These are phyloP conservation scores for Crotalaria pallida DNA, from an alignment of 306 rosid species.

Conservation along the genomic window DNA sequence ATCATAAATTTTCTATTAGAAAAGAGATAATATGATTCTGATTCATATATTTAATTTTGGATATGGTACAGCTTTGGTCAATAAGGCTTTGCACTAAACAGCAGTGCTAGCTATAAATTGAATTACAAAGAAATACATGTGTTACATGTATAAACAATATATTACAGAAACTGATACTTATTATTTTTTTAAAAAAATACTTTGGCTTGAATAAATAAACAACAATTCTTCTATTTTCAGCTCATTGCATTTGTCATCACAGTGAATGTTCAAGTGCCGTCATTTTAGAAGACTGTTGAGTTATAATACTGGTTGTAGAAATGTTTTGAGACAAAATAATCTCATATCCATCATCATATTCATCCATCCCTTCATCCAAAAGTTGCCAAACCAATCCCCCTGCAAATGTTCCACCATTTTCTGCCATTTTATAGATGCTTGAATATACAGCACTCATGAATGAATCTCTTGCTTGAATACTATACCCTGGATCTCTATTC, in stretches of 20 bases:
- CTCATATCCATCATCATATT: constrained; percentile 40
- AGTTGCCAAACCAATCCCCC: constrained; percentile 55
- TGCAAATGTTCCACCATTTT: constrained; percentile 33
- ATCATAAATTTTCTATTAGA: not conserved
- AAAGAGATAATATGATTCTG: not conserved
- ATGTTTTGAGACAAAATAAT: constrained; percentile 40
- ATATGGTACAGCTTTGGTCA: no score
- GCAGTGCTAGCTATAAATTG: not conserved
- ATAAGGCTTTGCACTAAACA: no score
- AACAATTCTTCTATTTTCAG: no score
- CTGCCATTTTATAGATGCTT: constrained; percentile 29
- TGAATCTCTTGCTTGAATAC: constrained; percentile 13
- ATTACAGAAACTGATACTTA: not conserved
- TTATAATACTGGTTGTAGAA: constrained; percentile 27
- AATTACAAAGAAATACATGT: not conserved
- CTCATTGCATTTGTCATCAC: not conserved
- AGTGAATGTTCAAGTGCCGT: constrained; percentile 19
- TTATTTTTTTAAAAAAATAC: not conserved
- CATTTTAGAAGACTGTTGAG: constrained; percentile 43
- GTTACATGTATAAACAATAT: not conserved
- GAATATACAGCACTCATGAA: constrained; percentile 32
- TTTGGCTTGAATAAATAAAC: not conserved
- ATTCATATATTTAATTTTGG: no score
- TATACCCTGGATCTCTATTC: constrained; percentile 29
- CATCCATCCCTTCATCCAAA: constrained; percentile 44